Percentiles rank a stretch among this genome's conserved stretches.
These are phyloP conservation scores for Rubia peregrina DNA, from an alignment of 305 asterid species.

Conservation along the genomic window DNA sequence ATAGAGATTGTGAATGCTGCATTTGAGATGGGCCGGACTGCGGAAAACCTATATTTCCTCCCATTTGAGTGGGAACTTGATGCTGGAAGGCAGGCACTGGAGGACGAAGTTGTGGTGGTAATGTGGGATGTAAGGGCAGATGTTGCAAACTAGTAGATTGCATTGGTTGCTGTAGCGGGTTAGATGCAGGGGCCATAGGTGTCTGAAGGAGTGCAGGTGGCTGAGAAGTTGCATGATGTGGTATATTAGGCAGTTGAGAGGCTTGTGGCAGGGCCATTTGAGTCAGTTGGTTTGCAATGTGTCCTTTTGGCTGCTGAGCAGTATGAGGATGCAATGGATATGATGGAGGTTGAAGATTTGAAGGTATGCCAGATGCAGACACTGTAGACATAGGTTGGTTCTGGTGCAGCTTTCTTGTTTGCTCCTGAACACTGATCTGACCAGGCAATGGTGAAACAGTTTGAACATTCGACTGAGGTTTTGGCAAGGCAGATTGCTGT, in stretches of 20 bases:
- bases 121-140: slow-evolving; percentile 57
- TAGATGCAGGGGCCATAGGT: slow-evolving; percentile 45
- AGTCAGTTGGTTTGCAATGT: slow-evolving; percentile 40
- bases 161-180: slow-evolving; percentile 66
- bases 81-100: slow-evolving; percentile 54
- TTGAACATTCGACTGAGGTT: slow-evolving; percentile 50
- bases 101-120: slow-evolving; percentile 65
- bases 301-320: slow-evolving; percentile 49
- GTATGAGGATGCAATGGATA: slow-evolving; percentile 50
- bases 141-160: slow-evolving; percentile 54
- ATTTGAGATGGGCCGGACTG: slow-evolving; percentile 62
- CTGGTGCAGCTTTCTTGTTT: slow-evolving; percentile 54
- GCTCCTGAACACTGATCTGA: slow-evolving; percentile 47
- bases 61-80: slow-evolving; percentile 68
- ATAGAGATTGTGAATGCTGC: slow-evolving; percentile 72
- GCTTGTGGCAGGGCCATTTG: slow-evolving; percentile 46
- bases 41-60: slow-evolving; percentile 59
- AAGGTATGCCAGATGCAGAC: slow-evolving; percentile 38
- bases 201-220: slow-evolving; percentile 54
- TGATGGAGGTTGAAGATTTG: slow-evolving; percentile 46
- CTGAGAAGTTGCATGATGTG: slow-evolving; percentile 62
- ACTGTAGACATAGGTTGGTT: slow-evolving; percentile 34
- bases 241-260: slow-evolving; percentile 49
- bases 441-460: slow-evolving; percentile 44
- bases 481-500: slow-evolving; percentile 44